These are phyloP conservation scores for Candida railenensis DNA, from an alignment of 805 yeast species.

Conservation along the genomic window DNA sequence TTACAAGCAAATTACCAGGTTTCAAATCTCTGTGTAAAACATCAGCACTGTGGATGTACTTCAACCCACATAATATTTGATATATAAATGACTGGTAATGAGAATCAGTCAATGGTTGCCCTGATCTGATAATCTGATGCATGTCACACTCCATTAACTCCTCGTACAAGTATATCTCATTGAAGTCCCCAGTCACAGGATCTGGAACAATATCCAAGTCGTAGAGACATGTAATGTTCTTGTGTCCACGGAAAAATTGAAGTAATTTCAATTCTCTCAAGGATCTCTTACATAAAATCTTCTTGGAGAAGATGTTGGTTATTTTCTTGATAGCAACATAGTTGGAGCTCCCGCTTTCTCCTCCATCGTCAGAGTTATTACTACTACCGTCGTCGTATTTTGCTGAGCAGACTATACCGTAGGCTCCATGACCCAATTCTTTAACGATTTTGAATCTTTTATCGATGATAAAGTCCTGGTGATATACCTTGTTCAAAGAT, in stretches of 20 bases:
- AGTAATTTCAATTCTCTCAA: slow-evolving; percentile 85
- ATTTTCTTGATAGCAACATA: slow-evolving; percentile 92
- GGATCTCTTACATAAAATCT: slow-evolving; percentile 88
- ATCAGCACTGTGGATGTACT: slow-evolving; percentile 87
- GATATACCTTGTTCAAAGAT: slow-evolving; percentile 43
- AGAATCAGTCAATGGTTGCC: slow-evolving; percentile 90
- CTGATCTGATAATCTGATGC: slow-evolving; percentile 94
- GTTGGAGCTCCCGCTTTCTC: slow-evolving; percentile 20
- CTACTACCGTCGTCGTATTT: slow-evolving; percentile 73
- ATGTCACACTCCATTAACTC: slow-evolving; percentile 98
- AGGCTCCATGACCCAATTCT: slow-evolving; percentile 97
- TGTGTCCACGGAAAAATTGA: slow-evolving; percentile 93
- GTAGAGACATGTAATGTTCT: slow-evolving; percentile 91
- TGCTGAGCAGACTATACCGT: slow-evolving; percentile 96
- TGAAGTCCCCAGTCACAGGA: slow-evolving; percentile 60
- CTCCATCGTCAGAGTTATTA: neutral
- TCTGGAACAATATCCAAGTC: slow-evolving; percentile 90
- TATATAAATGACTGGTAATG: slow-evolving; percentile 93
- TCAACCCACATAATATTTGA: slow-evolving; percentile 87
- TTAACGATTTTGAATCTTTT: slow-evolving; percentile 83
- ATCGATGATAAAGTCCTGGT: slow-evolving; percentile 92
- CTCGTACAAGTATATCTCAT: slow-evolving; percentile 90
- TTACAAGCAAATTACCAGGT: slow-evolving; percentile 89
- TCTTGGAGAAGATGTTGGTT: slow-evolving; percentile 89
- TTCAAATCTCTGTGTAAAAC: slow-evolving; percentile 92